Evolutionary conservation across 495 filamentous ascomycete genomes (phyloP).

Genomic region (Thozetella sp.): DNA sequence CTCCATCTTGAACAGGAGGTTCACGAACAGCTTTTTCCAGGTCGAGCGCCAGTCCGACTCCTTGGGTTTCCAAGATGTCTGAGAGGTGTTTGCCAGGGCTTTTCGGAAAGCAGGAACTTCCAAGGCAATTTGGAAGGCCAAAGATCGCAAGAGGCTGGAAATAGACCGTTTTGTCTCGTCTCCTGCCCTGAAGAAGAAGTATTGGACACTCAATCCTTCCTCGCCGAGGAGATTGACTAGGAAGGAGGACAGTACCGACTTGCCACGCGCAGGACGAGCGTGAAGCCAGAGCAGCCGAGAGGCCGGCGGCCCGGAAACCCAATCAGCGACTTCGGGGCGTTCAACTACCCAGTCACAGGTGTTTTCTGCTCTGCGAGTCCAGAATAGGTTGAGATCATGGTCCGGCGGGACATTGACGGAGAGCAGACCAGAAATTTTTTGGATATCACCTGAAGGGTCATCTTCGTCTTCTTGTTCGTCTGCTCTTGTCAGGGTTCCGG

Average conservation of each 20-base stretch:
- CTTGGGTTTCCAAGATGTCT: background rate
- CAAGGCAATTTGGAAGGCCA: conserved; percentile 21
- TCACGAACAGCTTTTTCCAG: conserved; percentile 4
- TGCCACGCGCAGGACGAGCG: conserved; percentile 19
- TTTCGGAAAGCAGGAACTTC: conserved; percentile 10
- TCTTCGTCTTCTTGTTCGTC: too few species aligned
- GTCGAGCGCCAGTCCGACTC: background rate
- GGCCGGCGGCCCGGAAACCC: conserved; percentile 7
- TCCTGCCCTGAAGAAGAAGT: conserved; percentile 24
- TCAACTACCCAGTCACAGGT: conserved; percentile 14
- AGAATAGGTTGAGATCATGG: too few species aligned
- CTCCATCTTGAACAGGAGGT: background rate
- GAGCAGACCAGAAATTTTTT: too few species aligned
- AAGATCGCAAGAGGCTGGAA: conserved; percentile 11
- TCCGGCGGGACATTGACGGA: too few species aligned
- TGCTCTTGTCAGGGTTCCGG: conserved; percentile 1
- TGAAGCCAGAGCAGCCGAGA: conserved; percentile 21
- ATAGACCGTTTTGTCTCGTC: conserved; percentile 11
- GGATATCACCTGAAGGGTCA: too few species aligned
- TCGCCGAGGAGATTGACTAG: conserved; percentile 18
- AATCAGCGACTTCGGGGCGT: conserved; percentile 11
- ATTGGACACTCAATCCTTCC: conserved; percentile 10
- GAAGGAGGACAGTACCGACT: conserved; percentile 22
- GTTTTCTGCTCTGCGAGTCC: conserved; percentile 9
- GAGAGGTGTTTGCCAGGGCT: background rate